These are phyloP conservation scores for Epichloe baconii DNA, from an alignment of 2,329 filamentous ascomycete genomes.

Conservation along the genomic window DNA sequence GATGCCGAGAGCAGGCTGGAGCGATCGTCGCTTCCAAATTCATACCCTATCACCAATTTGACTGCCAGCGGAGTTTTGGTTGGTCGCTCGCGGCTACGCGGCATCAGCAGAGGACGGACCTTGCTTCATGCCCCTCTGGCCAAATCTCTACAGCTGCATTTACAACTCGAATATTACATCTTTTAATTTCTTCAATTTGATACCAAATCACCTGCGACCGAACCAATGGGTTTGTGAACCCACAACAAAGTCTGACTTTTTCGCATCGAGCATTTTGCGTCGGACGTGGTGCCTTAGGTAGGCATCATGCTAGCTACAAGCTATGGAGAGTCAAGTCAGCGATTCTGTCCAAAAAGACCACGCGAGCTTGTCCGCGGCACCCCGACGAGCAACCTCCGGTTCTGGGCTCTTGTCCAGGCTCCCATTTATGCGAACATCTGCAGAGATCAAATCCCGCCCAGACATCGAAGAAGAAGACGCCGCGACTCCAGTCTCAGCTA, in stretches of 20 bases:
- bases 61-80: too few species aligned
- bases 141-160: too few species aligned
- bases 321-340: constrained; percentile 5
- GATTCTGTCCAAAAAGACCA: constrained; percentile 1
- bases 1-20: too few species aligned
- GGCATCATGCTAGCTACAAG: neutral
- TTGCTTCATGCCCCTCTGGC: too few species aligned
- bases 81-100: too few species aligned
- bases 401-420: constrained; percentile 56
- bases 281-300: neutral
- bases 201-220: too few species aligned
- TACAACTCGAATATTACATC: too few species aligned
- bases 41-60: too few species aligned
- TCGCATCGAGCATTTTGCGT: neutral
- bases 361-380: constrained; percentile 10
- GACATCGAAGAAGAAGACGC: constrained; percentile 21
- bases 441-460: constrained; percentile 17
- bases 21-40: too few species aligned
- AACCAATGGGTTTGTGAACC: neutral
- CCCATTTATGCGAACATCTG: constrained; percentile 46
- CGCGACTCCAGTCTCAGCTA: constrained; percentile 11
- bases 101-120: too few species aligned
- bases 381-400: constrained; percentile 38
- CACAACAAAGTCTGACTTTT: neutral
- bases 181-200: too few species aligned